Evolutionary conservation across 225 moss, liverwort and hornwort genomes (phyloP).

Genomic region (Ulota crispa): DNA sequence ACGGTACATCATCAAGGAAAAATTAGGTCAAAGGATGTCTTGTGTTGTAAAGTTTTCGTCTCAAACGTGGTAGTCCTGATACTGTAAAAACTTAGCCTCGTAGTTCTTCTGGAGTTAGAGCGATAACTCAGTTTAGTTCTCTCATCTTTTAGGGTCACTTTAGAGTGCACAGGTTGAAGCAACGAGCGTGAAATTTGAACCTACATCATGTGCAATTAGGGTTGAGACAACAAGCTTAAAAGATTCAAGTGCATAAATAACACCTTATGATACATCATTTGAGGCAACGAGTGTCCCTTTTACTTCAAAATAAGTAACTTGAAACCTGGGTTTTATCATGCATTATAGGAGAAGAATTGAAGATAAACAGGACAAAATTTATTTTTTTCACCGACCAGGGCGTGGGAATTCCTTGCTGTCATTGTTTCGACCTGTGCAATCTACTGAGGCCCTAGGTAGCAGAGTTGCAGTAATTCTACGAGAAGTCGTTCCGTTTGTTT

Average conservation of each 20-base stretch:
- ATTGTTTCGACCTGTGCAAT: neutral
- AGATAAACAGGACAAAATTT: neutral
- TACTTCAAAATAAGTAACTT: neutral
- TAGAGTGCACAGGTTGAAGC: neutral
- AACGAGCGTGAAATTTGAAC: neutral
- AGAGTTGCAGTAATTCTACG: neutral
- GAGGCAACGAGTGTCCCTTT: neutral
- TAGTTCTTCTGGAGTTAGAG: neutral
- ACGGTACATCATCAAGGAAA: neutral
- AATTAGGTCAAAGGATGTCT: neutral
- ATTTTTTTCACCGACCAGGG: neutral
- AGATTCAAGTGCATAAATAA: neutral
- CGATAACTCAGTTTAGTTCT: constrained; percentile 1
- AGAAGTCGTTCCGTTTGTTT: neutral
- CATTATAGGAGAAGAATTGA: neutral
- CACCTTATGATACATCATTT: neutral
- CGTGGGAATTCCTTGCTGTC: neutral
- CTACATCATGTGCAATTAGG: neutral
- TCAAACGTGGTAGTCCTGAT: neutral
- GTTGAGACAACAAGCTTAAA: neutral
- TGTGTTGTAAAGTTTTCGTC: neutral
- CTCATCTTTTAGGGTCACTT: neutral
- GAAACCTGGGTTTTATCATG: neutral
- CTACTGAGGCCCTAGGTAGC: neutral
- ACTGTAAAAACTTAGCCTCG: neutral